Conservation (phyloP, 768 basidiomycete genomes). For the Auriscalpium vulgare region DNA sequence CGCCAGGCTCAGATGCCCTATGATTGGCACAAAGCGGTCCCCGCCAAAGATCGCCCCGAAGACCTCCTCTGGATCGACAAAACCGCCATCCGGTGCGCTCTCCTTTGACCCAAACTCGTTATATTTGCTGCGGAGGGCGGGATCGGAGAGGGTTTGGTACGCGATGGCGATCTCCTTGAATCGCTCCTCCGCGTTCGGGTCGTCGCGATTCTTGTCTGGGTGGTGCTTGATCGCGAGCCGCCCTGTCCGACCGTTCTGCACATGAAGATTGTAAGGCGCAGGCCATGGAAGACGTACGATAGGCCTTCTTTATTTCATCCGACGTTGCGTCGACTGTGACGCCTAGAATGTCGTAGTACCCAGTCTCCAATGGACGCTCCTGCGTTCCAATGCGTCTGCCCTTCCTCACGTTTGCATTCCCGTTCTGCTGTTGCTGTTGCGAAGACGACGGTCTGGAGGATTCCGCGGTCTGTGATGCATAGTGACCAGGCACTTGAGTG, state of each 20-base stretch:
- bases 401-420: constrained; percentile 25
- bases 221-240: constrained; percentile 85
- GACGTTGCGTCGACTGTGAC: constrained; percentile 65
- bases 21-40: constrained; percentile 77
- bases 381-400: constrained; percentile 83
- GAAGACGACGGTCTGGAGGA: constrained; percentile 7
- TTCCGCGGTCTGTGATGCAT: constrained; percentile 1
- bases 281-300: constrained; percentile 44
- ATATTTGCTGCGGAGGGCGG: constrained; percentile 69
- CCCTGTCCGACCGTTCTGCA: constrained; percentile 30
- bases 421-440: background rate
- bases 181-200: constrained; percentile 77
- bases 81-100: constrained; percentile 76
- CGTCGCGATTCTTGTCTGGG: constrained; percentile 88
- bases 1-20: constrained; percentile 82
- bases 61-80: constrained; percentile 76
- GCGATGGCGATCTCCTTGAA: constrained; percentile 90
- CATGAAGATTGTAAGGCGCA: background rate
- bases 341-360: constrained; percentile 84
- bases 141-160: constrained; percentile 80
- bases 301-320: constrained; percentile 88
- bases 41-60: constrained; percentile 84
- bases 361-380: constrained; percentile 79
- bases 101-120: constrained; percentile 88
- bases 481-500: constrained; percentile 37